phyloP scores from a whole-genome alignment of 2,329 filamentous ascomycete species.

The Penicillium vulpinum region DNA sequence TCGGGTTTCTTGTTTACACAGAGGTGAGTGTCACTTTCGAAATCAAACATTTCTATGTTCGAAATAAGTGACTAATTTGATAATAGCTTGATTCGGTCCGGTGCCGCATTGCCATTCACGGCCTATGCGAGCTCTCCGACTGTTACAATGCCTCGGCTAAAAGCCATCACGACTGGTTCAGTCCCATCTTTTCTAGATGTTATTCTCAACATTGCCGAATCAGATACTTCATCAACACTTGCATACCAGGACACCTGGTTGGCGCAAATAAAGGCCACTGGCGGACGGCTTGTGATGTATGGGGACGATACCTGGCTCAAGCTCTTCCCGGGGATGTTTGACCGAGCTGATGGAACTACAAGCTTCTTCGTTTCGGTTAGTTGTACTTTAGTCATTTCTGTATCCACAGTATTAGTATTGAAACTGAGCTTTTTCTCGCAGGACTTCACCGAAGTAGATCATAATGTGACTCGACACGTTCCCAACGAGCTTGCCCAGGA shows the following conservation, averaged over 20 bases:
- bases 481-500: conserved; percentile 69
- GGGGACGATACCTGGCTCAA: conserved; percentile 99
- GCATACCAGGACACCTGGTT: conserved; percentile 93
- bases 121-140: conserved; percentile 95
- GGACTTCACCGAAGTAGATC: conserved; percentile 98
- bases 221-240: conserved; percentile 84
- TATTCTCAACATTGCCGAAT: conserved; percentile 94
- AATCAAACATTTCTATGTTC: background rate
- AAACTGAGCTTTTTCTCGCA: conserved; percentile 39
- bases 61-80: conserved; percentile 8
- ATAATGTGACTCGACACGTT: conserved; percentile 93
- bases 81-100: conserved; percentile 74
- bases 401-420: background rate
- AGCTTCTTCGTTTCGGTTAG: conserved; percentile 97
- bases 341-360: conserved; percentile 84
- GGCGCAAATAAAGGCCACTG: conserved; percentile 78
- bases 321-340: conserved; percentile 86
- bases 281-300: conserved; percentile 85
- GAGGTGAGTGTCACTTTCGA: conserved; percentile 54
- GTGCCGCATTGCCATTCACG: conserved; percentile 86
- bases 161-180: conserved; percentile 94
- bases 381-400: conserved; percentile 26
- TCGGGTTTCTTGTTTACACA: conserved; percentile 90
- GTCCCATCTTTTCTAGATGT: conserved; percentile 98
- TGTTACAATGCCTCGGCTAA: conserved; percentile 96